Evolutionary conservation across 1,284 basidiomycete species (phyloP).

Genomic region (Ceratorhiza oryzae-sativae): DNA sequence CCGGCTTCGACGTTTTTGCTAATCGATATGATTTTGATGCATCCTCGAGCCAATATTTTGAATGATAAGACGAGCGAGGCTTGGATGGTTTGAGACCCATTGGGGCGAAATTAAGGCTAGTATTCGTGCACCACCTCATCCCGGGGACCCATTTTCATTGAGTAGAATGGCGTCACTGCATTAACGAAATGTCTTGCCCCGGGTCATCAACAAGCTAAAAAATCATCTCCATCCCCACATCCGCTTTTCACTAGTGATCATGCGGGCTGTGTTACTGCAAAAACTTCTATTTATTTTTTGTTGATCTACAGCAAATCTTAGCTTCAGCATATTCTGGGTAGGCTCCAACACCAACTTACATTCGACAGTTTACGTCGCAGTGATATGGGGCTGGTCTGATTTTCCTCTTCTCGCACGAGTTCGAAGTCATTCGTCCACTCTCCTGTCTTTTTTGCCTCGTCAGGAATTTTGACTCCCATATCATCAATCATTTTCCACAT

Average conservation of each 20-base stretch:
- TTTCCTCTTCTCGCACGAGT: background rate
- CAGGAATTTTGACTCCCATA: background rate
- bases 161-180: slow-evolving; percentile 3
- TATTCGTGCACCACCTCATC: no score
- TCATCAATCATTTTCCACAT: slow-evolving; percentile 20
- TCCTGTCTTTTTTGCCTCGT: background rate
- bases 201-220: slow-evolving; percentile 13
- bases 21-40: slow-evolving; percentile 33
- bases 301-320: no score
- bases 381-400: background rate
- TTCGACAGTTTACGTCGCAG: background rate
- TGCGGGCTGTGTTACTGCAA: no score
- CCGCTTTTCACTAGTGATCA: no score
- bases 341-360: no score
- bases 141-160: no score
- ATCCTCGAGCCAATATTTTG: slow-evolving; percentile 28
- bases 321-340: no score
- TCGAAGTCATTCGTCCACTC: background rate
- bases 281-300: no score
- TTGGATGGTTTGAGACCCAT: slow-evolving; percentile 34
- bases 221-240: no score
- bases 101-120: slow-evolving; percentile 31
- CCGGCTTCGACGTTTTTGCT: slow-evolving; percentile 44
- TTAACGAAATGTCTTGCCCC: background rate
- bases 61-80: slow-evolving; percentile 37